Conservation (phyloP, 2,329 filamentous ascomycete genomes). For the Scolecobasidium constrictum region DNA sequence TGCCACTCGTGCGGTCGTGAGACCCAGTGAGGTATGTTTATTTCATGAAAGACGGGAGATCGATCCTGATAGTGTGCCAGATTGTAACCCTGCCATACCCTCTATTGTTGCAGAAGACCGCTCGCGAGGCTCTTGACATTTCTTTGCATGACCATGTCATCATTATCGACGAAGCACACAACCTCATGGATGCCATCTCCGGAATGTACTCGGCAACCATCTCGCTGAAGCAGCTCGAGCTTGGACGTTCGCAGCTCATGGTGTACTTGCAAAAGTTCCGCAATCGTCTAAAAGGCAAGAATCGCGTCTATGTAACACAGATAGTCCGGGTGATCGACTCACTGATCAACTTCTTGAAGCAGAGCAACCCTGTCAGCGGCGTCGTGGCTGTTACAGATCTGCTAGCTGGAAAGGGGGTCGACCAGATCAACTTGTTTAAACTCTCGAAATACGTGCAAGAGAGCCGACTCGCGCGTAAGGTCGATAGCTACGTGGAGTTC, state of each 20-base stretch:
- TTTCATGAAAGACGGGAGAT: neutral
- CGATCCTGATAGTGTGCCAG: constrained; percentile 20
- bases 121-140: constrained; percentile 76
- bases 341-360: constrained; percentile 57
- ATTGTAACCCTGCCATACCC: constrained; percentile 91
- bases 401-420: constrained; percentile 73
- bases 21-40: constrained; percentile 54
- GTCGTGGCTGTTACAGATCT: constrained; percentile 61
- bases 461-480: constrained; percentile 87
- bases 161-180: constrained; percentile 96
- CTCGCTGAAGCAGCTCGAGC: constrained; percentile 59
- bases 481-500: constrained; percentile 68
- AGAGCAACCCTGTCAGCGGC: constrained; percentile 36
- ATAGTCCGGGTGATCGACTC: constrained; percentile 75
- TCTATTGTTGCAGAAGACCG: constrained; percentile 73
- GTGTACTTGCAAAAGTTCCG: constrained; percentile 81
- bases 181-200: constrained; percentile 89
- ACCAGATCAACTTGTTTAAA: constrained; percentile 91
- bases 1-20: constrained; percentile 76
- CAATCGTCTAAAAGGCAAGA: constrained; percentile 79
- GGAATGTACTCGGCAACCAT: constrained; percentile 76
- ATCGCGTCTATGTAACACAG: constrained; percentile 83
- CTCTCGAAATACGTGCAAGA: constrained; percentile 79
- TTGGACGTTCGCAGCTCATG: constrained; percentile 63
- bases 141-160: constrained; percentile 80